A percentile compares a stretch with the other conserved stretches of the same genome.
Conservation (phyloP, 2,329 filamentous ascomycete species). For the Leptodontidium sp. region DNA sequence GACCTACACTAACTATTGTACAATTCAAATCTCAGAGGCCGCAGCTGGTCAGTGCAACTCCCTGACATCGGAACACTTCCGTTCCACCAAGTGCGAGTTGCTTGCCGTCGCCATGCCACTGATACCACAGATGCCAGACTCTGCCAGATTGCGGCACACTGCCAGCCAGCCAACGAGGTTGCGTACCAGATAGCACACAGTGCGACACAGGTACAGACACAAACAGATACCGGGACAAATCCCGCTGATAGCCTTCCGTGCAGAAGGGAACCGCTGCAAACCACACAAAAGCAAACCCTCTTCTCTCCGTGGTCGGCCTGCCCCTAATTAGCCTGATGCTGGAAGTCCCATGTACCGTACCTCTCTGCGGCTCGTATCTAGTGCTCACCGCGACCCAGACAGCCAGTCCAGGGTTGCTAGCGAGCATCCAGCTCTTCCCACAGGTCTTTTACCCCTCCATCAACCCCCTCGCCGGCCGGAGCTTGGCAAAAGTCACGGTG, state of each 20-base stretch:
- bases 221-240: background rate
- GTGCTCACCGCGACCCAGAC: background rate
- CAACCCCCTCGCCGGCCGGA: background rate
- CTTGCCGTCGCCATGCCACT: background rate
- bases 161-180: background rate
- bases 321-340: conserved; percentile 9
- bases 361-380: background rate
- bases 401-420: background rate
- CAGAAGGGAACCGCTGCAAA: background rate
- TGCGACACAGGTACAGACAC: background rate
- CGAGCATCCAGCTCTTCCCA: background rate
- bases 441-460: background rate
- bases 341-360: background rate
- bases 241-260: conserved; percentile 8
- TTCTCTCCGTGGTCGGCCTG: conserved; percentile 9
- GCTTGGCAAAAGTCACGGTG: conserved; percentile 14
- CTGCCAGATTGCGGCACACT: too few species aligned
- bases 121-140: too few species aligned
- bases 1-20: too few species aligned
- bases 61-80: too few species aligned
- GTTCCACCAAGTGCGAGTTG: background rate
- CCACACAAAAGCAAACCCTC: background rate
- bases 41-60: too few species aligned
- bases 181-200: background rate
- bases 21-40: too few species aligned